Percentiles rank a stretch among this genome's conserved stretches.
Conservation (phyloP, 2,329 filamentous ascomycete species). For the Chaetomium strumarium region DNA sequence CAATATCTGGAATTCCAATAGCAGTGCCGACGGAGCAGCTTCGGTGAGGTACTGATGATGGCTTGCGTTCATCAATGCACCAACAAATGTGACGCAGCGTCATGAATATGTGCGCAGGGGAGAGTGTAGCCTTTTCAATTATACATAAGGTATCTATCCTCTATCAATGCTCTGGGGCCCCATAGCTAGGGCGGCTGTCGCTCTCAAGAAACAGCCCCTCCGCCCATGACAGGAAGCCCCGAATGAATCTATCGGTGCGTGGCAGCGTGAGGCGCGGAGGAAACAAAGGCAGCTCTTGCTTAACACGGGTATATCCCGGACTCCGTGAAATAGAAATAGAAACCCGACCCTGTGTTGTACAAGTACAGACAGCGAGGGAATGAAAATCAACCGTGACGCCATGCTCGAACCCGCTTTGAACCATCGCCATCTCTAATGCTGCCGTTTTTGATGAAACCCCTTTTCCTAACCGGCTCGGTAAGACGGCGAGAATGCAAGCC, state of each 20-base stretch:
- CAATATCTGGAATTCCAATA: too few species aligned
- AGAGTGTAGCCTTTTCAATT: conserved; percentile 1
- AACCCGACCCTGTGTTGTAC: not conserved
- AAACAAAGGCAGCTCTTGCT: not conserved
- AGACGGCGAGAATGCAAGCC: not conserved
- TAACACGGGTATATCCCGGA: conserved; percentile 9
- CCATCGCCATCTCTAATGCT: conserved; percentile 5
- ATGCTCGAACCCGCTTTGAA: not conserved
- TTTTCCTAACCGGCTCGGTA: conserved; percentile 9
- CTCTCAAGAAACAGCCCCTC: not conserved
- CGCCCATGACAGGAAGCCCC: not conserved
- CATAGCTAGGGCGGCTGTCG: not conserved
- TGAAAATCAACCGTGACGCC: conserved; percentile 12
- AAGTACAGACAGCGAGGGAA: conserved; percentile 1
- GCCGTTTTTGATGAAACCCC: conserved; percentile 14
- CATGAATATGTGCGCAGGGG: not conserved
- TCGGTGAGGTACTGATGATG: not conserved
- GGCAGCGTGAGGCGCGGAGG: conserved; percentile 6
- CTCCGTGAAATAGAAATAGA: not conserved
- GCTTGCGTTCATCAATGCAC: too few species aligned
- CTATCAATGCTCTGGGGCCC: conserved; percentile 4
- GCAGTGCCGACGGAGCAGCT: not conserved
- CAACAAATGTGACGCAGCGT: not conserved
- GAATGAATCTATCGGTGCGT: not conserved
- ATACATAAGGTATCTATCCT: conserved; percentile 10